Base-by-base conservation (phyloP, 306 rosid species). In the Bauhinia variegata region DNA sequence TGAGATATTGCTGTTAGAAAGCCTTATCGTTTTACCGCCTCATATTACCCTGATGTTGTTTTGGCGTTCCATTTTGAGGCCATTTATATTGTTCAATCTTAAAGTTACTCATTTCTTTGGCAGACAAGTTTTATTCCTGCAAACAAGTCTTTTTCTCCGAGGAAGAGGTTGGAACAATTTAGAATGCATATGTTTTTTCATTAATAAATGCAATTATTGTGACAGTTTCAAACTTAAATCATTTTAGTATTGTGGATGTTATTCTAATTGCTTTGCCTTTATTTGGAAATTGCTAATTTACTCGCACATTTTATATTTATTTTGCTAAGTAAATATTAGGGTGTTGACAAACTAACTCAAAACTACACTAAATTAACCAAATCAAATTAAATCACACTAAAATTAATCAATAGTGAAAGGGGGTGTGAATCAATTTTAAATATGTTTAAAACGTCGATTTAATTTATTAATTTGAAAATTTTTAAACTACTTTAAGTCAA, bases 31-130 rank as follows among this genome's bases (percentile, higher is more conserved):
- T 23, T 1, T 2, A 23, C 28, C 2, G 28, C 28, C 28, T 23
- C 28, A 23, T 23, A 23, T 23, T 23, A 84, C 72, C 61, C 86
- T 76, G 83, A 92, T n/a, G n/a, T 84, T 78, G 78, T 23, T 80
- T 78, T 64, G 65, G 65, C 75, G 76, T 82, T 80, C 90, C 79
- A 30, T 86, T 83, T 84, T 87, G 91, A 84, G 95, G 96, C 89
- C 84, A 73, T 89, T 81, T 83, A 80, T 79, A 79, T 65, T 73
- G 63, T 77, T 84, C 88, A 70, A 80, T 74, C 39, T 78, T 52
- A 48, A 76, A 80, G 81, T 73, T 83, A 84, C 85, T 81, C 83
- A 72, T 83, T 81, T 50, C 64, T 78, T 70, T 59, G 54, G 54
- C 68, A 78, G 86, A 59, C 88, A 85, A 61, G 75, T 23, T 73